phyloP scores from a whole-genome alignment of 2,329 filamentous ascomycete genomes.

The Aspergillus proliferans region DNA sequence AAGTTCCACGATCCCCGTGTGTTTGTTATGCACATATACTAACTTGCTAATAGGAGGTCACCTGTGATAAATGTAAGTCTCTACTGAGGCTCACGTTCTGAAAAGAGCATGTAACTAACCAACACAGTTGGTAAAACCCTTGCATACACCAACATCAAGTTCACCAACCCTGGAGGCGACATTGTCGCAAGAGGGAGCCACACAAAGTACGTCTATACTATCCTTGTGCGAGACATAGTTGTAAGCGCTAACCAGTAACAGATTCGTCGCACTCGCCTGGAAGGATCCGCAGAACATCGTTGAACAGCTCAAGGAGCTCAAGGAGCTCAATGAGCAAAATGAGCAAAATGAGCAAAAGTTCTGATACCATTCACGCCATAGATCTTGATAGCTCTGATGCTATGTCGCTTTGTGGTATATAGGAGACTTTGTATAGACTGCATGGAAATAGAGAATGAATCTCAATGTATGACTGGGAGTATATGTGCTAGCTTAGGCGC shows the following conservation, averaged over 20 bases:
- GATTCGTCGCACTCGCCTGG: slow-evolving; percentile 55
- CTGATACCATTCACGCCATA: neutral
- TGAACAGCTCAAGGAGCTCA: slow-evolving; percentile 41
- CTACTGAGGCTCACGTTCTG: too few species aligned
- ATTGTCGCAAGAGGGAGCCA: slow-evolving; percentile 61
- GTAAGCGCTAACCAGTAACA: slow-evolving; percentile 15
- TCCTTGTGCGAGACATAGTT: neutral
- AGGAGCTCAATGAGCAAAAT: neutral
- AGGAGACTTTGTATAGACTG: neutral
- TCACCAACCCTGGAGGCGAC: slow-evolving; percentile 54
- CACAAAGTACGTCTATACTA: slow-evolving; percentile 50
- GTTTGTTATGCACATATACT: slow-evolving; percentile 6
- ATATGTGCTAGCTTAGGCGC: too few species aligned
- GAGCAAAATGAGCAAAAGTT: neutral
- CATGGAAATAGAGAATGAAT: too few species aligned
- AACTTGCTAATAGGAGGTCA: slow-evolving; percentile 44
- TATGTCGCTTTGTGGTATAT: too few species aligned
- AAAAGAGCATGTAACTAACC: too few species aligned
- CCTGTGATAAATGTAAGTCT: slow-evolving; percentile 57
- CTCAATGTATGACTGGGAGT: too few species aligned
- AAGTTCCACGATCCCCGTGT: slow-evolving; percentile 14
- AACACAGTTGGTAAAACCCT: slow-evolving; percentile 57
- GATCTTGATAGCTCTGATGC: neutral
- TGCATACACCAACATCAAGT: slow-evolving; percentile 57
- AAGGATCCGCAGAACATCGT: slow-evolving; percentile 58